Base-by-base conservation (phyloP, 371 early-diverging fungal species). In the Quaeritorhiza haematococci region DNA sequence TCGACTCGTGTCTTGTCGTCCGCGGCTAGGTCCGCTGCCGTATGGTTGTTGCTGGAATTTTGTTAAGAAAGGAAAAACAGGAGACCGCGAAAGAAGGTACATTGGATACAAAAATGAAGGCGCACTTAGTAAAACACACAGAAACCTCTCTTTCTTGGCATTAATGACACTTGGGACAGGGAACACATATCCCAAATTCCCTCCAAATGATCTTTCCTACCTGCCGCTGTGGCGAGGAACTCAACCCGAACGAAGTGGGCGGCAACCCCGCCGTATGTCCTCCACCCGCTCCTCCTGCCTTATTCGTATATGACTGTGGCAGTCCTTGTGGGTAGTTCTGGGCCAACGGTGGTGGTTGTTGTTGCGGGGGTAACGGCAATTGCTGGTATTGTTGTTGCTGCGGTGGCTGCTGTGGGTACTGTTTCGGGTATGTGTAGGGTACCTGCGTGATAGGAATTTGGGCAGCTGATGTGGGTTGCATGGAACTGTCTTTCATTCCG, bases 221-320 rank as follows among this genome's bases (percentile, higher is more conserved):
- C 13, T 10, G 38, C 38, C 13, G n/a, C n/a, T 10, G 38, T 13
- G n/a, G 13, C 38, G 13, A n/a, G n/a, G n/a, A n/a, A n/a, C n/a
- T n/a, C n/a, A n/a, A n/a, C n/a, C n/a, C 48, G 21, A 62, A 23
- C 29, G 46, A 57, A 47, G 45, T 38, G 17, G 58, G 60, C 27
- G 43, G 33, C 23, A 47, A 48, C 3, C 54, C 45, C n/a, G 21
- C 53, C 32, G 61, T 43, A 15, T 38, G 44, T 58, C 38, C 38
- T 58, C 42, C 32, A 23, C 17, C 29, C 21, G 17, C 43, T 44
- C 30, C 32, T 67, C 68, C n/a, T 51, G 71, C n/a, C 53, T 35
- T 23, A 64, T 66, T 8, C 61, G 67, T 35, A 33, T 41, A 51
- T 45, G 68, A 62, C 38, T 32, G 60, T 30, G 3, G 51, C 41